These are phyloP conservation scores for Aspergillus kassunensis DNA, from an alignment of 495 filamentous ascomycete genomes.

Conservation along the genomic window DNA sequence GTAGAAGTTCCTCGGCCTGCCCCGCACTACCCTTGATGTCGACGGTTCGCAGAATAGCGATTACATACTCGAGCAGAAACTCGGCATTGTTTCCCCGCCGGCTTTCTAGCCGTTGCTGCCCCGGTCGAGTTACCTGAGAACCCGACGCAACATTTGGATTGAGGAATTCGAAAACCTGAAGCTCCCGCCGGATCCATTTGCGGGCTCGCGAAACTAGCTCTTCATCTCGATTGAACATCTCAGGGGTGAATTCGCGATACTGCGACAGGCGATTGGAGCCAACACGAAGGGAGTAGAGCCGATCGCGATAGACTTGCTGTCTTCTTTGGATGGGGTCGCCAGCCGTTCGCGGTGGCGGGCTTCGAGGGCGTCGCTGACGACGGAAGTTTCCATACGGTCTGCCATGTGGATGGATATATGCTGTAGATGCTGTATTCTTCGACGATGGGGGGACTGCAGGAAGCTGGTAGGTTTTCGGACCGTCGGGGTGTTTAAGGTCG, in stretches of 20 bases:
- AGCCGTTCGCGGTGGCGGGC: constrained; percentile 24
- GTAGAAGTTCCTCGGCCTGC: constrained; percentile 82
- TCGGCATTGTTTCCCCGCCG: constrained; percentile 73
- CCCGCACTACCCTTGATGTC: constrained; percentile 84
- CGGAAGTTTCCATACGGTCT: constrained; percentile 15
- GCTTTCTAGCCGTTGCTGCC: constrained; percentile 34
- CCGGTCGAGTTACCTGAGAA: constrained; percentile 27
- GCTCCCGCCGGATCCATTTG: constrained; percentile 81
- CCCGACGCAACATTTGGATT: constrained; percentile 33
- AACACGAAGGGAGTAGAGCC: constrained; percentile 78
- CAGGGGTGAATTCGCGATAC: constrained; percentile 71
- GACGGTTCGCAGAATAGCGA: constrained; percentile 84
- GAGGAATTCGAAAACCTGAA: constrained; percentile 82
- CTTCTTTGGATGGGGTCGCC: constrained; percentile 64
- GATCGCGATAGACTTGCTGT: constrained; percentile 68
- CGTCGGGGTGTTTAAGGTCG: constrained; percentile 47
- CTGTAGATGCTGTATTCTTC: constrained; percentile 1
- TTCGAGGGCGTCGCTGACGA: constrained; percentile 23
- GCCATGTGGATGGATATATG: neutral
- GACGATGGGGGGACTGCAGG: constrained; percentile 18
- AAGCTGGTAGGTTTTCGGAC: constrained; percentile 53
- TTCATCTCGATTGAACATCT: constrained; percentile 57
- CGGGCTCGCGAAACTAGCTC: constrained; percentile 77
- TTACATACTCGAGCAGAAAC: constrained; percentile 83
- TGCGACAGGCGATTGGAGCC: constrained; percentile 78